Conservation (phyloP, 768 basidiomycete genomes). For the Agaricus blazei region DNA sequence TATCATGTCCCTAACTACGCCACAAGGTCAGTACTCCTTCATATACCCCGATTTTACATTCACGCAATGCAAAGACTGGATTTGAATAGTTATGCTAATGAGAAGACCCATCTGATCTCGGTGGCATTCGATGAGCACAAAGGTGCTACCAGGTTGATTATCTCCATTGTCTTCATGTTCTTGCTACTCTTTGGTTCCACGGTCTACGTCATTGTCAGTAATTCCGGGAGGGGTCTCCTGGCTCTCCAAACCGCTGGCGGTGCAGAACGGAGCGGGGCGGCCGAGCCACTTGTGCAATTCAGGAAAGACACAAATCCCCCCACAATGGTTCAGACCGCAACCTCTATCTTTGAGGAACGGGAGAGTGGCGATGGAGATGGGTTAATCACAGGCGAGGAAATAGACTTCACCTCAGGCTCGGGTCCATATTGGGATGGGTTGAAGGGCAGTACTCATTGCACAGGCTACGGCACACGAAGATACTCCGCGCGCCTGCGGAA, state of each 20-base stretch:
- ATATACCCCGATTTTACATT: background rate
- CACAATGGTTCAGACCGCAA: background rate
- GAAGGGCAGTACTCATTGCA: constrained; percentile 18
- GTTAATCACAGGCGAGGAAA: background rate
- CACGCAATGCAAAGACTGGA: constrained; percentile 3
- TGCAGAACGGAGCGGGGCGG: constrained; percentile 11
- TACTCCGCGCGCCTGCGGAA: constrained; percentile 25
- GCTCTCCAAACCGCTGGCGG: background rate
- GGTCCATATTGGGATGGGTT: constrained; percentile 21
- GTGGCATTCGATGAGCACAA: constrained; percentile 31
- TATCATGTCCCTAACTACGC: constrained; percentile 37
- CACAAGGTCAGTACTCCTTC: constrained; percentile 25
- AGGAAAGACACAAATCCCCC: background rate
- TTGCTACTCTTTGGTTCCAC: constrained; percentile 21
- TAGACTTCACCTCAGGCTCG: background rate
- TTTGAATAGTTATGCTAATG: constrained; percentile 29
- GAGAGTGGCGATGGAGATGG: background rate
- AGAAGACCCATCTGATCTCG: constrained; percentile 29
- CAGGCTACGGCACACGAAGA: constrained; percentile 22
- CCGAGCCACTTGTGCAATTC: background rate
- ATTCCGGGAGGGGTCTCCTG: background rate
- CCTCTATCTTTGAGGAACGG: background rate
- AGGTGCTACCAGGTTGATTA: constrained; percentile 19
- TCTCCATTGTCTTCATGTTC: constrained; percentile 20
- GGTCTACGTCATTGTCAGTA: background rate